Base-by-base conservation (phyloP, 73 alveolate genomes). In the Vitrella brassicaformis region DNA sequence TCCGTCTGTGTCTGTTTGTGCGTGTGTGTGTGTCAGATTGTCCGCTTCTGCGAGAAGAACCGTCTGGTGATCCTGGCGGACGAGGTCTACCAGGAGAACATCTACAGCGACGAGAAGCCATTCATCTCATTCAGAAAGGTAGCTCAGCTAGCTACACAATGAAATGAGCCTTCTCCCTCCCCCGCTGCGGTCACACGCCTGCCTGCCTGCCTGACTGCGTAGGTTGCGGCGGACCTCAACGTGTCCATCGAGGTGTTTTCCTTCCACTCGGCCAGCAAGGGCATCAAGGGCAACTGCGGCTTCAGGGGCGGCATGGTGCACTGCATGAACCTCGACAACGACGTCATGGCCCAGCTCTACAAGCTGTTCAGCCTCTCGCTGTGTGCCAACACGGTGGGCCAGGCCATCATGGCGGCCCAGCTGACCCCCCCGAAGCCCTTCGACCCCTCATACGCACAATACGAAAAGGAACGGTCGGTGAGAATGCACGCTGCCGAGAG, bases 11-110 rank as follows among this genome's bases (percentile, higher is more conserved):
- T 39, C 22, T 39, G 56, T 39, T 4, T 39, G 56, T 39, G 56
- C 14, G 56, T 39, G 56, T 39, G 56, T 39, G 56, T 39, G 18
- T 78, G 85, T 67, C 56, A 39, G 56, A 39, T 39, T 39, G 56
- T 39, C 22, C 22, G 14, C 22, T 39, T 39, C 56, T 39, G 56
- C 56, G 87, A 91, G 27, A 85, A 92, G 31, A 89, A 87, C 75
- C 4, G 14, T 14, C 47, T 95, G 71, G 87, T 93, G 26, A 72
- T 95, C 45, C 73, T 95, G 22, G 99, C 99, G 0, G 99, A 95
- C 78, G 99, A 95, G 81, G 99, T 95, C 69, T 95, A 95, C 80
- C 95, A 95, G 81, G 97, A 92, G 81, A 95, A 95, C 86, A 82
- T 95, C 64, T 93, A 88, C 82, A 82, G 72, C 25, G 87, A 78